Base-by-base conservation (phyloP, 1,139 yeast genomes). In the Chernovozyma sophiae-reginae region DNA sequence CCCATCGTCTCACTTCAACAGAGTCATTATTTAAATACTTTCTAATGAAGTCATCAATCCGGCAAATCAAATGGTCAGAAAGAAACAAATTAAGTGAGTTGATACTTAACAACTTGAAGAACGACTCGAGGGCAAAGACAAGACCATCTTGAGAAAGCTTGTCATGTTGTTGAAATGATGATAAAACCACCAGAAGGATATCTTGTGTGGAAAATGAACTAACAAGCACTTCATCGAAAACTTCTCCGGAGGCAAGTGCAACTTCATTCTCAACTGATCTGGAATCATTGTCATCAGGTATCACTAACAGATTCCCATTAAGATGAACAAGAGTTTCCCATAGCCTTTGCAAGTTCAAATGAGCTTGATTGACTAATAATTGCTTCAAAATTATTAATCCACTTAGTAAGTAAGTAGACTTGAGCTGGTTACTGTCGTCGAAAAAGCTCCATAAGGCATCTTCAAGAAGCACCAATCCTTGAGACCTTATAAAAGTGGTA, bases 1-100 rank as follows among this genome's bases (percentile, higher is more conserved):
- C 68, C 17, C 52, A 45, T 40, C 75, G 56, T 43, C 78, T 54
- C 6, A 72, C 51, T 29, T 65, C 71, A 8, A 70, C 70, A 17
- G 60, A 62, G 1, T 51, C 53, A 40, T 60, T 56, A 12, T 52
- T 45, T 34, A 72, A 46, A 34, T 52, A 58, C 11, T 43, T 46
- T 31, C 52, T 49, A 12, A 70, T 49, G 1, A 51, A 48, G 0
- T 46, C 45, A 45, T 69, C 72, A 15, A 71, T 51, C 12, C 53
- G 52, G 11, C 32, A 33, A 24, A 65, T 51, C 25, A 59, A 41
- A 2, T 35, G 36, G 16, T 55, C 58, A 36, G 46, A 47, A 11
- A 65, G 45, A 5, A 44, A 25, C 20, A 55, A 40, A 11, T 48
- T 35, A 7, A 51, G 39, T 6, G 60, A 46, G 22, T 46, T 51